Evolutionary conservation across 441 rosid genomes (phyloP).

Genomic region (Jatropha podagrica): DNA sequence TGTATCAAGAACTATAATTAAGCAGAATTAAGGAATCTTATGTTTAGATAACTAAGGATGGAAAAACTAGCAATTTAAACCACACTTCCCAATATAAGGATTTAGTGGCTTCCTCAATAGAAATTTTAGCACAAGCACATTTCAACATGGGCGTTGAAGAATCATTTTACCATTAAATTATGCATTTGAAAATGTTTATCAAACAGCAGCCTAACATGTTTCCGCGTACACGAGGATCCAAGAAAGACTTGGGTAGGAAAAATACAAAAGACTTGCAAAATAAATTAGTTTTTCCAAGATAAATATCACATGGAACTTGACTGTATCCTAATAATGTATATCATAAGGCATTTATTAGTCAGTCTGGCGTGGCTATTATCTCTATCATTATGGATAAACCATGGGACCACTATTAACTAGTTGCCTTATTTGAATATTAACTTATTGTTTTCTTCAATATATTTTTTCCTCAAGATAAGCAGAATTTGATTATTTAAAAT

Average conservation of each 20-base stretch:
- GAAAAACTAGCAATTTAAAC: slow-evolving; percentile 15
- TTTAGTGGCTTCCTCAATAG: too few relatives aligned
- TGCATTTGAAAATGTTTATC: neutral
- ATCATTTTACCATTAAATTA: neutral
- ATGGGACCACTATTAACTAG: neutral
- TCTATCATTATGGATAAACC: neutral
- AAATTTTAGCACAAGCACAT: too few relatives aligned
- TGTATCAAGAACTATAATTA: slow-evolving; percentile 19
- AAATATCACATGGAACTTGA: slow-evolving; percentile 4
- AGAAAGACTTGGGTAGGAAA: neutral
- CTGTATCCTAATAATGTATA: neutral
- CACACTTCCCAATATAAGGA: neutral
- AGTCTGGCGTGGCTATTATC: neutral
- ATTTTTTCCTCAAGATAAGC: neutral
- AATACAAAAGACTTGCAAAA: neutral
- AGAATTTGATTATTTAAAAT: neutral
- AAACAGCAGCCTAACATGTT: neutral
- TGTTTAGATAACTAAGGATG: slow-evolving; percentile 6
- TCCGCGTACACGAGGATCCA: neutral
- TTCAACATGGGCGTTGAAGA: neutral
- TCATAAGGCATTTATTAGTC: neutral
- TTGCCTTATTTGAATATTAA: neutral
- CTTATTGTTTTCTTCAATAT: neutral
- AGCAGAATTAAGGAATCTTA: slow-evolving; percentile 13
- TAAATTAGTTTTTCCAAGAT: neutral